Base-by-base conservation (phyloP, 345 rosid species). In the Melastoma malabathricum region DNA sequence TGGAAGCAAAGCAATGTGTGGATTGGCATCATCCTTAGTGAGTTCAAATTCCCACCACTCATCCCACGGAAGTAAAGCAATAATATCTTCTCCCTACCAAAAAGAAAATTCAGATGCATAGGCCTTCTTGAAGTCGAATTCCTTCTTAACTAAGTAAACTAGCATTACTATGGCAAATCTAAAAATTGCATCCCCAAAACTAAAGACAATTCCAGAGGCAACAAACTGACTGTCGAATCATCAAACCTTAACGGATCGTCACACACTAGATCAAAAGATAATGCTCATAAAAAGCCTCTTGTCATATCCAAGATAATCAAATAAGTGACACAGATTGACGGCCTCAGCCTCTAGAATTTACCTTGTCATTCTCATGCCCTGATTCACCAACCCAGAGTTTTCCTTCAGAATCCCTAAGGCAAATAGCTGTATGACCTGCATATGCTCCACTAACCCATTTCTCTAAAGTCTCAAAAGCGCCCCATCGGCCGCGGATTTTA, bases 11-110 rank as follows among this genome's bases (percentile, higher is more conserved):
- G 94, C 90, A 45, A 93, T 81, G 47, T 93, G 99, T 2, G 97
- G 99, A 69, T 85, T 78, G 15, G 97, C 64, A 46, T 93, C 86
- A 69, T 93, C 97, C 67, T 75, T 83, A 48, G 74, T 88, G 60
- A 73, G 81, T 73, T 93, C 99, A 63, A 83, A 88, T 27, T 93
- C 90, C 99, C 97, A 93, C 99, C 99, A 88, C 68, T 93, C 94
- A 22, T 88, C 99, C 99, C 99, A 93, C 23, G 97, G 85, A 54
- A 88, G 18, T 53, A 88, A 25, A 14, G 94, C 88, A 66, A 88
- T 67, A 34, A 88, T 60, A 72, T 88, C 94, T 75, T 84, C 86
- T 62, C 99, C 97, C 99, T 87, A 58, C 43, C 16, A 23, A 47
- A 15, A 46, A 43, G 1, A 34, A 46, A 25, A 19, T 13, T 10